These are phyloP conservation scores for Euphrasia arctica DNA, from an alignment of 305 asterid genomes.

Conservation along the genomic window DNA sequence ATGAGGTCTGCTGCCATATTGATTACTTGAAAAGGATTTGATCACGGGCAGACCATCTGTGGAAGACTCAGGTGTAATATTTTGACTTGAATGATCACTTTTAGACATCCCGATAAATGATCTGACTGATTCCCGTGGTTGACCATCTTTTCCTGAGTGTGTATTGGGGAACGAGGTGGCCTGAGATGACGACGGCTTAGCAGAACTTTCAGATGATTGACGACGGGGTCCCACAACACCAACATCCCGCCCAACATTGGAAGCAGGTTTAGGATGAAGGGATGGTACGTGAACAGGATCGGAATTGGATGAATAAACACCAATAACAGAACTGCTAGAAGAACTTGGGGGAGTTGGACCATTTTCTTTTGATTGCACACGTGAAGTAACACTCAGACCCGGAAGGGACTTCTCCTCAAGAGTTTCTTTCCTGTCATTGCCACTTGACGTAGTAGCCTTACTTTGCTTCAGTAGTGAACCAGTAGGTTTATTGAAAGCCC, in stretches of 20 bases:
- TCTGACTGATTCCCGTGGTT: constrained; percentile 50
- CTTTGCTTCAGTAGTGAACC: constrained; percentile 47
- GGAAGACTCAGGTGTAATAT: constrained; percentile 44
- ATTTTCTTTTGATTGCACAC: constrained; percentile 42
- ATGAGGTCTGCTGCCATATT: constrained; percentile 55
- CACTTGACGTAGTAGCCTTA: constrained; percentile 42
- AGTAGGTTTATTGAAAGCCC: constrained; percentile 37
- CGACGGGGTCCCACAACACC: constrained; percentile 95
- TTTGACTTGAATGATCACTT: constrained; percentile 50
- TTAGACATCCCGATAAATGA: constrained; percentile 35
- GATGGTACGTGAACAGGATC: constrained; percentile 99
- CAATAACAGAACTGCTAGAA: constrained; percentile 51
- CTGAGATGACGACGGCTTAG: constrained; percentile 53
- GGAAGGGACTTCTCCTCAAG: constrained; percentile 44
- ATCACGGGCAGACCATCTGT: constrained; percentile 35
- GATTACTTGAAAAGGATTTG: constrained; percentile 58
- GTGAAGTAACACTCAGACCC: constrained; percentile 34
- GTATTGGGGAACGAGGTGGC: constrained; percentile 42
- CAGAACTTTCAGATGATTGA: constrained; percentile 56
- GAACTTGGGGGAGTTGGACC: constrained; percentile 34
- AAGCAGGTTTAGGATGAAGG: constrained; percentile 72
- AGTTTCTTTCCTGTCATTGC: constrained; percentile 41
- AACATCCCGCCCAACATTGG: constrained; percentile 93
- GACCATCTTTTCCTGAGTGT: constrained; percentile 46
- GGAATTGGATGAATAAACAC: constrained; percentile 80